Evolutionary conservation across 495 filamentous ascomycete species (phyloP).

Genomic region (Friedmanniomyces endolithicus): DNA sequence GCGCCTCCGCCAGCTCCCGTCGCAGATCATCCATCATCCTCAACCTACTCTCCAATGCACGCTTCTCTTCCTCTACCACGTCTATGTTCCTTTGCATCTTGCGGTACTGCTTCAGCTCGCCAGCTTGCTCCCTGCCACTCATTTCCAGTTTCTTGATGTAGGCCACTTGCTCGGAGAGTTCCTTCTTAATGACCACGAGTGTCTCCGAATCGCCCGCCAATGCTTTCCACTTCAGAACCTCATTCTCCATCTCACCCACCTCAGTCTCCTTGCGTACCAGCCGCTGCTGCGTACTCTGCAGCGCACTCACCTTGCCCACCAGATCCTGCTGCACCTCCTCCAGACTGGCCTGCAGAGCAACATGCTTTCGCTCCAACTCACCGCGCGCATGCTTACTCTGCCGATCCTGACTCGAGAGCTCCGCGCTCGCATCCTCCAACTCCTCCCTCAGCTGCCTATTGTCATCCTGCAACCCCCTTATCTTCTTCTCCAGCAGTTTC

Average conservation of each 20-base stretch:
- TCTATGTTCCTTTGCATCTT: slow-evolving; percentile 73
- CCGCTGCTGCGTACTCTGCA: slow-evolving; percentile 55
- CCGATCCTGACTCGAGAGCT: slow-evolving; percentile 57
- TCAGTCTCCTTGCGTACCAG: slow-evolving; percentile 56
- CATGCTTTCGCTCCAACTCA: slow-evolving; percentile 59
- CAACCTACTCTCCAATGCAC: slow-evolving; percentile 63
- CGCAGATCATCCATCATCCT: slow-evolving; percentile 62
- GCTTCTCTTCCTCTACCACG: slow-evolving; percentile 93
- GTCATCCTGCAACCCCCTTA: slow-evolving; percentile 60
- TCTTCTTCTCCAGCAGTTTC: slow-evolving; percentile 54
- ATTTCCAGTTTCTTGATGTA: slow-evolving; percentile 78
- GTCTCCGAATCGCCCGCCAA: slow-evolving; percentile 77
- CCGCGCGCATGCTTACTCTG: slow-evolving; percentile 53
- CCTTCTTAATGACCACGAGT: slow-evolving; percentile 65
- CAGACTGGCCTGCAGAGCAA: slow-evolving; percentile 51
- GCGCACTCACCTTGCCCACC: slow-evolving; percentile 44
- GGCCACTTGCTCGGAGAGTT: slow-evolving; percentile 76
- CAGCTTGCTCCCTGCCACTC: slow-evolving; percentile 63
- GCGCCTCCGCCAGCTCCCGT: slow-evolving; percentile 60
- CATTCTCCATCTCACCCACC: slow-evolving; percentile 61
- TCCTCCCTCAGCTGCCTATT: slow-evolving; percentile 62
- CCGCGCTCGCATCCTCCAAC: slow-evolving; percentile 58
- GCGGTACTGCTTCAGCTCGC: slow-evolving; percentile 67
- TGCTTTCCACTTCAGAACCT: slow-evolving; percentile 68
- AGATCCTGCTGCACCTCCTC: slow-evolving; percentile 63